Conservation (phyloP, 2,329 filamentous ascomycete species). For the Pseudogymnoascus sp. region DNA sequence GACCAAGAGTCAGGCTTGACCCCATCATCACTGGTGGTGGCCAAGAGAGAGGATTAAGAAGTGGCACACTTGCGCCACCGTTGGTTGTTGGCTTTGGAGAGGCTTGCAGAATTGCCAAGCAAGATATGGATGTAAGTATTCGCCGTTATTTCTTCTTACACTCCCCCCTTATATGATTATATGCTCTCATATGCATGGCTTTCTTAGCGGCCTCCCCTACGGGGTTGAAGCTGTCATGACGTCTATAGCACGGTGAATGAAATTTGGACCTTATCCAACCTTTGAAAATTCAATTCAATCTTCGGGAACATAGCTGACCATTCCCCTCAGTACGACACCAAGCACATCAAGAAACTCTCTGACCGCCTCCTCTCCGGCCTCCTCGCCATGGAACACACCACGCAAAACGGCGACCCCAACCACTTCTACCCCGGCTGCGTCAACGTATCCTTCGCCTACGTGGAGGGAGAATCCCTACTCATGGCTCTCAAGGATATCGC, state of each 20-base stretch:
- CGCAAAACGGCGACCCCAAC: slow-evolving; percentile 74
- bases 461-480: slow-evolving; percentile 92
- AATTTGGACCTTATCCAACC: slow-evolving; percentile 21
- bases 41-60: slow-evolving; percentile 89
- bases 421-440: slow-evolving; percentile 93
- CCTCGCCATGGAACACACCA: slow-evolving; percentile 82
- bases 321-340: slow-evolving; percentile 69
- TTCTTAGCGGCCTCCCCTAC: slow-evolving; percentile 58
- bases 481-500: slow-evolving; percentile 99
- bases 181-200: slow-evolving; percentile 81
- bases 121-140: slow-evolving; percentile 77
- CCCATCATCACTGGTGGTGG: slow-evolving; percentile 94
- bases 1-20: slow-evolving; percentile 86
- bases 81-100: slow-evolving; percentile 90
- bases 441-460: slow-evolving; percentile 96
- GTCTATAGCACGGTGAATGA: slow-evolving; percentile 59
- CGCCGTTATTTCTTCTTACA: slow-evolving; percentile 17
- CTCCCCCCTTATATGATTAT: slow-evolving; percentile 57
- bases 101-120: slow-evolving; percentile 81
- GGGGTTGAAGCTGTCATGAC: slow-evolving; percentile 31
- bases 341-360: slow-evolving; percentile 74
- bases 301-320: slow-evolving; percentile 26
- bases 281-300: not conserved
- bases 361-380: slow-evolving; percentile 76
- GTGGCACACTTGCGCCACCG: slow-evolving; percentile 84